These are phyloP conservation scores for Ensete glaucum DNA, from an alignment of 176 grass and related monocot genomes.

Conservation along the genomic window DNA sequence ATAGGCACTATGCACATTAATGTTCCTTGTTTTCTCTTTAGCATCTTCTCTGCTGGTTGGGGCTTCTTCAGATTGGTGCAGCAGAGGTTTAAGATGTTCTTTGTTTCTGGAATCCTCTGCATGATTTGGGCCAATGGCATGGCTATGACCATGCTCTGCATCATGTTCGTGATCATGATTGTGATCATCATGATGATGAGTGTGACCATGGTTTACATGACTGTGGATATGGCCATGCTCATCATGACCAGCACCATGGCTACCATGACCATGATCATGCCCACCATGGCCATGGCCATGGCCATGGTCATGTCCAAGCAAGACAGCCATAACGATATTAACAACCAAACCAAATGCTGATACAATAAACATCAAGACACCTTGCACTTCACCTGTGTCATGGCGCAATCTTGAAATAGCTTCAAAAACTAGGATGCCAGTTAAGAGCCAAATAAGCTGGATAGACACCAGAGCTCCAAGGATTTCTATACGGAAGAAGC, in stretches of 20 bases:
- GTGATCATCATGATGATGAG: slow-evolving; percentile 6
- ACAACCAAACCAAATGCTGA: slow-evolving; percentile 32
- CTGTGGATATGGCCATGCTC: not conserved
- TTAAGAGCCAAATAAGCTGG: slow-evolving; percentile 34
- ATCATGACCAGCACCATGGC: not conserved
- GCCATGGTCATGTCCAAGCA: slow-evolving; percentile 32
- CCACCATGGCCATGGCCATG: slow-evolving; percentile 14
- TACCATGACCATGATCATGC: not conserved
- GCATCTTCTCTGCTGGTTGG: not conserved
- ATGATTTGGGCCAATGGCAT: slow-evolving; percentile 1
- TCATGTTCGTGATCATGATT: slow-evolving; percentile 8
- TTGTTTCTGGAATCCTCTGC: slow-evolving; percentile 1
- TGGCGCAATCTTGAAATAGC: slow-evolving; percentile 24
- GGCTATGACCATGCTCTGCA: slow-evolving; percentile 15
- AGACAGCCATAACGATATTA: slow-evolving; percentile 30
- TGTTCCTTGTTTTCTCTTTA: slow-evolving; percentile 23
- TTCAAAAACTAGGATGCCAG: slow-evolving; percentile 28
- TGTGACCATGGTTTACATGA: not conserved
- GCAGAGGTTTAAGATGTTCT: not conserved
- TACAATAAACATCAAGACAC: slow-evolving; percentile 30
- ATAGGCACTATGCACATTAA: slow-evolving; percentile 40
- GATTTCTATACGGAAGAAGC: slow-evolving; percentile 35
- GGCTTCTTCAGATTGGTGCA: not conserved
- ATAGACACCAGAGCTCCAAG: slow-evolving; percentile 35
- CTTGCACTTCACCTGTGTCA: slow-evolving; percentile 30